Percentiles rank a stretch among this genome's conserved stretches.
phyloP scores from a whole-genome alignment of 192 early-diverging fungal species.

The Bifiguratus adelaidae region DNA sequence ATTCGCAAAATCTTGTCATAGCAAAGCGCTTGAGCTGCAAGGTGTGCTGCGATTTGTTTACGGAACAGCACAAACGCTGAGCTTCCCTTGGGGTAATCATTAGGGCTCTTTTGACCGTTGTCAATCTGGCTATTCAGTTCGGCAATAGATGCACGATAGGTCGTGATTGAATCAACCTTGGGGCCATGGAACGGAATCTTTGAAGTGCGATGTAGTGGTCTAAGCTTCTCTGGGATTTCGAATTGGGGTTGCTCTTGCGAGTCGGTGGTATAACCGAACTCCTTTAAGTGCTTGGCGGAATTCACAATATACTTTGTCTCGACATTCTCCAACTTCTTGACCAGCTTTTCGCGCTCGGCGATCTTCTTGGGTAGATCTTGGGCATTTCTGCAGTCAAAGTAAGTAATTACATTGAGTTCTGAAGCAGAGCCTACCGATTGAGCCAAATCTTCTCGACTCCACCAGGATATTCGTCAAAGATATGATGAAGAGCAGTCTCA shows the following conservation, averaged over 20 bases:
- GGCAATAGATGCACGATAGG: conserved; percentile 23
- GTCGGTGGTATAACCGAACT: conserved; percentile 1
- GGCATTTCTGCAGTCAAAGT: conserved; percentile 22
- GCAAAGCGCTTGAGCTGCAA: conserved; percentile 58
- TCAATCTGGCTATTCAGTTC: conserved; percentile 37
- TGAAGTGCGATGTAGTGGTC: conserved; percentile 42
- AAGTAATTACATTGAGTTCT: background rate
- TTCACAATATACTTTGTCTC: conserved; percentile 34
- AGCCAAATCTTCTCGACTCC: conserved; percentile 54
- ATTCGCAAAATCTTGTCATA: conserved; percentile 51
- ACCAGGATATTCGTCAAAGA: conserved; percentile 58
- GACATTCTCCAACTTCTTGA: conserved; percentile 33
- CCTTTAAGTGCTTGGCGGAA: conserved; percentile 14
- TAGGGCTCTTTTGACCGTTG: conserved; percentile 12
- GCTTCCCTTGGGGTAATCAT: conserved; percentile 23
- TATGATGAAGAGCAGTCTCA: conserved; percentile 24
- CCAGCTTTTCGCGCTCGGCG: conserved; percentile 35
- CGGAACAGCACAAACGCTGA: conserved; percentile 82
- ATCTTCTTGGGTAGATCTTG: conserved; percentile 32
- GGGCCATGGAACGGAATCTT: conserved; percentile 32
- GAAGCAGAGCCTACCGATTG: conserved; percentile 26
- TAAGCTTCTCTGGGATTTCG: conserved; percentile 23
- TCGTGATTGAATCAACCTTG: conserved; percentile 54
- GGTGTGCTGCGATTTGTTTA: conserved; percentile 62
- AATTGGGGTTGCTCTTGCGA: conserved; percentile 6